Evolutionary conservation across 1,284 basidiomycete species (phyloP).

Genomic region (Apiotrichum laibachii): DNA sequence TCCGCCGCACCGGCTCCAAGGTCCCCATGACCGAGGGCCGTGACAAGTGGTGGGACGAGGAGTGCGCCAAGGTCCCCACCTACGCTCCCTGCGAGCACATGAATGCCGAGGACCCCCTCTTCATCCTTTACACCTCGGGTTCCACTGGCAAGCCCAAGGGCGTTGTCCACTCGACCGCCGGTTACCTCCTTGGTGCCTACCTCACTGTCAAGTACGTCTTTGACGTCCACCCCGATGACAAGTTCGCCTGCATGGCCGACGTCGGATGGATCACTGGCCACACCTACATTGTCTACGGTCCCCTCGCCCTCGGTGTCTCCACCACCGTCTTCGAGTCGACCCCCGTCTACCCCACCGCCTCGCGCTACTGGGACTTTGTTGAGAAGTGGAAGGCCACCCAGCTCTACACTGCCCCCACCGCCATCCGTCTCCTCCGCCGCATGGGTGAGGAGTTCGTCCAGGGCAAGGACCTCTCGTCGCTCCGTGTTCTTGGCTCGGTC

Average conservation of each 20-base stretch:
- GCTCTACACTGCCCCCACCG: conserved; percentile 87
- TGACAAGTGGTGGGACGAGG: conserved; percentile 97
- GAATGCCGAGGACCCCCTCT: conserved; percentile 89
- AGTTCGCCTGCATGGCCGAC: conserved; percentile 97
- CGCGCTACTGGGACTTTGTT: conserved; percentile 95
- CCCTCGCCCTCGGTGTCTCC: conserved; percentile 78
- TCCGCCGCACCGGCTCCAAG: conserved; percentile 80
- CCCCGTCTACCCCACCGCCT: conserved; percentile 91
- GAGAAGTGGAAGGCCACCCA: conserved; percentile 91
- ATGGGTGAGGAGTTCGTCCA: conserved; percentile 85
- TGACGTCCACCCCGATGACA: conserved; percentile 87
- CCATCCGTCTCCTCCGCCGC: conserved; percentile 82
- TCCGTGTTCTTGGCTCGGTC: conserved; percentile 87
- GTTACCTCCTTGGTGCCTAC: conserved; percentile 67
- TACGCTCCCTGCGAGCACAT: conserved; percentile 88
- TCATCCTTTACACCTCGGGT: conserved; percentile 63
- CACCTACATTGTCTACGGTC: conserved; percentile 96
- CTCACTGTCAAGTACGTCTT: conserved; percentile 96
- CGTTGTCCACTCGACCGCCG: conserved; percentile 47
- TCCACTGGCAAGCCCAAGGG: conserved; percentile 57
- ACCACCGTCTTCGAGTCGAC: conserved; percentile 97
- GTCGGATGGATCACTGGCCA: conserved; percentile 99
- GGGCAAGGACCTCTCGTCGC: conserved; percentile 73
- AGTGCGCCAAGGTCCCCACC: conserved; percentile 73
- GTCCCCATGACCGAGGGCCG: conserved; percentile 81